These are phyloP conservation scores for Galerina sulciceps DNA, from an alignment of 768 basidiomycete genomes.

Conservation along the genomic window DNA sequence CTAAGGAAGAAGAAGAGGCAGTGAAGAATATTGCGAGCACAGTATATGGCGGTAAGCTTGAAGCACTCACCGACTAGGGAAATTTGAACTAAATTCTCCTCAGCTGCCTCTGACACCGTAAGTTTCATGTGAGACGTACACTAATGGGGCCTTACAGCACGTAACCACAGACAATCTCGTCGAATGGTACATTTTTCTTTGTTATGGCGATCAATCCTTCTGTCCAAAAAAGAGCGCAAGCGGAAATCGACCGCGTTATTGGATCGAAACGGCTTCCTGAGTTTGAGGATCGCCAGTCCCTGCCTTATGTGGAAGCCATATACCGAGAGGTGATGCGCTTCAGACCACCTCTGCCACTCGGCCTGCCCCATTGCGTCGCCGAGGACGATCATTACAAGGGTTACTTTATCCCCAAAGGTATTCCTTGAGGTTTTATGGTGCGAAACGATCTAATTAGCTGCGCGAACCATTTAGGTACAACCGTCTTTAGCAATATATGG, in stretches of 20 bases:
- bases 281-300: conserved; percentile 24
- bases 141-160: not conserved
- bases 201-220: conserved; percentile 32
- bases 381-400: conserved; percentile 34
- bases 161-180: conserved; percentile 11
- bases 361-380: conserved; percentile 23
- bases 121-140: not conserved
- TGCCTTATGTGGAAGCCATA: conserved; percentile 37
- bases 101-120: conserved; percentile 22
- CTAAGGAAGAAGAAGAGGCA: conserved; percentile 6
- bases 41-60: conserved; percentile 16
- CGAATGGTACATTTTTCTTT: conserved; percentile 28
- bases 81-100: not conserved
- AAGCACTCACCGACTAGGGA: not conserved
- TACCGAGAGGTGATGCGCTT: conserved; percentile 39
- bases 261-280: conserved; percentile 32
- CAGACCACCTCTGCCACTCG: conserved; percentile 26
- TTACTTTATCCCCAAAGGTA: conserved; percentile 34
- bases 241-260: conserved; percentile 36
- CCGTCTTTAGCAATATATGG: not conserved
- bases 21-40: conserved; percentile 10
- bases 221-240: conserved; percentile 35
- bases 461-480: not conserved
- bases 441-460: no score
- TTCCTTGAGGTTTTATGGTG: not conserved